Evolutionary conservation across 352 stramenopile species (phyloP), one percentile per base, ranked within the genome.

Genomic region (Pythium phragmitis): DNA sequence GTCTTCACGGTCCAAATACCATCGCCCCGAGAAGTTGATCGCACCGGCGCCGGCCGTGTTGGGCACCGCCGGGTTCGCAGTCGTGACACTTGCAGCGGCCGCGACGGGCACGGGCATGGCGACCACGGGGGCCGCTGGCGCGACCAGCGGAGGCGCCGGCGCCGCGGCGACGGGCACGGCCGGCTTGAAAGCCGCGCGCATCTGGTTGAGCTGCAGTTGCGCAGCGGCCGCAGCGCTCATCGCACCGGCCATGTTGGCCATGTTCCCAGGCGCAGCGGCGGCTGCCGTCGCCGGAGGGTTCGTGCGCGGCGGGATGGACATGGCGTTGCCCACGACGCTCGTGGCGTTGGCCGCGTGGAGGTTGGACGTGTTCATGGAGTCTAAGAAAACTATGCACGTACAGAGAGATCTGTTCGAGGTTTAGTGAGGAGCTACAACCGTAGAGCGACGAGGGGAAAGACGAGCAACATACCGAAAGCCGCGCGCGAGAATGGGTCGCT

Each of bases 1-100:
- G 74, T 91, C 85, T 17, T 94, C 84, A 33, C 85, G 82, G 66
- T 96, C 87, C 19, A 96, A 73, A 36, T 82, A 87, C 87, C 87
- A 96, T 60, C 84, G 87, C 0, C 87, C 87, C 3, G 87, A 92
- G 21, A 96, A 73, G 65, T 94, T 87, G 60, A 96, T 62, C 13
- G 85, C 87, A 12, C 84, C 83, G 12, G 82, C 85, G 23, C 87
- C 87, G 5, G 83, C 83, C 49, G 78, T 92, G 57, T 92, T 92
- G 7, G 77, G 73, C n/a, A 88, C 70, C 4, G 71, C 65, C 5
- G 77, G 73, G n/a, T 83, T 73, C 8, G 74, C 62, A 1, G 76
- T 60, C n/a, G 69, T 63, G 14, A 68, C 65, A 28, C 60, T 63
- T 8, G 60, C 54, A 1, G 60, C 60, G 1, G 72, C 62, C 7